phyloP scores from a whole-genome alignment of 2,329 filamentous ascomycete genomes.

The Alternaria sp. region DNA sequence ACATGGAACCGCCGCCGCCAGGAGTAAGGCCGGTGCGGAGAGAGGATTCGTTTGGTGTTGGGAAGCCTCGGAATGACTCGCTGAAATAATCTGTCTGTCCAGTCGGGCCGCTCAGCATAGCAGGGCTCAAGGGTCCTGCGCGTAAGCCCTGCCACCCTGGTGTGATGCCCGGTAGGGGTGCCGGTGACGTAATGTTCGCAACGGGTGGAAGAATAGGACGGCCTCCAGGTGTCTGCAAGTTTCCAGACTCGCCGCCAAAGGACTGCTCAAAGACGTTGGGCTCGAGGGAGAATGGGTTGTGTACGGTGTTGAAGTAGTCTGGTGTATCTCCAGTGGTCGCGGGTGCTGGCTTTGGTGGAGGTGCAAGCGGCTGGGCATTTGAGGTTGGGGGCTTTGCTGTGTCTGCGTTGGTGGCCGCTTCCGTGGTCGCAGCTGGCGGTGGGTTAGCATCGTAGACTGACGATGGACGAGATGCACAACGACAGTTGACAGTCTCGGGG shows the following conservation, averaged over 20 bases:
- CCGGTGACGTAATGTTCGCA: conserved; percentile 87
- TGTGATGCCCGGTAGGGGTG: conserved; percentile 76
- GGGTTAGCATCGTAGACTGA: conserved; percentile 26
- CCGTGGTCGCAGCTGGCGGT: conserved; percentile 29
- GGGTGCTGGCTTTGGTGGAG: conserved; percentile 58
- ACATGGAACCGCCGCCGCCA: conserved; percentile 96
- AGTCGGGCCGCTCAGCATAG: conserved; percentile 88
- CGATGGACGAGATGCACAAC: conserved; percentile 5
- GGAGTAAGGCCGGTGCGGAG: conserved; percentile 90
- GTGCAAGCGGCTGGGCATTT: conserved; percentile 60
- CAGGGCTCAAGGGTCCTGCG: conserved; percentile 92
- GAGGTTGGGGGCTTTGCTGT: conserved; percentile 48
- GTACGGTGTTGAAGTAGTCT: conserved; percentile 61
- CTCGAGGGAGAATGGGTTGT: conserved; percentile 73
- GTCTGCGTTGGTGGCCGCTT: conserved; percentile 31
- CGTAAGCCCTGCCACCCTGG: conserved; percentile 89
- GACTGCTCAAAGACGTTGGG: conserved; percentile 98
- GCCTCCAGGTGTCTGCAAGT: conserved; percentile 76
- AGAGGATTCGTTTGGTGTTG: conserved; percentile 96
- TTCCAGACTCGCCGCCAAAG: conserved; percentile 64
- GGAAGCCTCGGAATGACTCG: conserved; percentile 84
- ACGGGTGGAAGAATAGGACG: conserved; percentile 84
- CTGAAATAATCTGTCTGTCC: conserved; percentile 82
- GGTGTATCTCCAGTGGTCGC: conserved; percentile 54
- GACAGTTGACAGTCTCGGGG: conserved; percentile 8